Evolutionary conservation across 306 rosid genomes (phyloP).

Genomic region (Myrica gale): DNA sequence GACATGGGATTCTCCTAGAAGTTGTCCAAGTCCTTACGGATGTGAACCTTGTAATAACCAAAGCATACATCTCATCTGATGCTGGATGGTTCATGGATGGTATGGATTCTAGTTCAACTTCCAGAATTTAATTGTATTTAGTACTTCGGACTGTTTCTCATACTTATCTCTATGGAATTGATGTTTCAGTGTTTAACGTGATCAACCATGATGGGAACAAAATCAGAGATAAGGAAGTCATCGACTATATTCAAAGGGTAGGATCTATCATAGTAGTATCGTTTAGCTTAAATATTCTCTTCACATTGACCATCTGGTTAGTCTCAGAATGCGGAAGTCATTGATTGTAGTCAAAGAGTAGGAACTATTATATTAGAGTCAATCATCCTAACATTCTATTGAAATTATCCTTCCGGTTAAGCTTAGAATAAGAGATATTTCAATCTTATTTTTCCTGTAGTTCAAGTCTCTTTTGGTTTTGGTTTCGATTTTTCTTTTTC

Average conservation of each 20-base stretch:
- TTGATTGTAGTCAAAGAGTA: conserved; percentile 81
- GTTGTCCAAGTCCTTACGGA: conserved; percentile 92
- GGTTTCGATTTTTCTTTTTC: neutral
- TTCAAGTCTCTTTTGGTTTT: neutral
- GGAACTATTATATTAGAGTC: conserved; percentile 13
- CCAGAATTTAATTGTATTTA: too few relatives aligned
- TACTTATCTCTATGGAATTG: conserved; percentile 7
- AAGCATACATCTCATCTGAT: conserved; percentile 91
- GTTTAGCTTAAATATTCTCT: conserved; percentile 14
- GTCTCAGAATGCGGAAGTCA: conserved; percentile 38
- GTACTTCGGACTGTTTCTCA: conserved; percentile 18
- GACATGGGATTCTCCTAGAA: conserved; percentile 83
- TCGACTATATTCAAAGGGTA: conserved; percentile 83
- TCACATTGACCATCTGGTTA: conserved; percentile 20
- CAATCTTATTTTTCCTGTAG: neutral
- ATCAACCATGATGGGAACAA: conserved; percentile 71
- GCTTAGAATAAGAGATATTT: neutral
- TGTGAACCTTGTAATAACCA: conserved; percentile 69
- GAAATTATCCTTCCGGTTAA: conserved; percentile 9
- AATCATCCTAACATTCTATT: conserved; percentile 20
- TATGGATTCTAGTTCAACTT: conserved; percentile 31
- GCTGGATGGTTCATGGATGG: conserved; percentile 99
- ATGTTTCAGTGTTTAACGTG: conserved; percentile 77
- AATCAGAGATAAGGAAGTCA: conserved; percentile 77
- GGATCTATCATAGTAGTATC: conserved; percentile 12